Percentiles rank a stretch among this genome's conserved stretches.
These are phyloP conservation scores for Tricholoma hemisulphureum DNA, from an alignment of 768 basidiomycete genomes.

Conservation along the genomic window DNA sequence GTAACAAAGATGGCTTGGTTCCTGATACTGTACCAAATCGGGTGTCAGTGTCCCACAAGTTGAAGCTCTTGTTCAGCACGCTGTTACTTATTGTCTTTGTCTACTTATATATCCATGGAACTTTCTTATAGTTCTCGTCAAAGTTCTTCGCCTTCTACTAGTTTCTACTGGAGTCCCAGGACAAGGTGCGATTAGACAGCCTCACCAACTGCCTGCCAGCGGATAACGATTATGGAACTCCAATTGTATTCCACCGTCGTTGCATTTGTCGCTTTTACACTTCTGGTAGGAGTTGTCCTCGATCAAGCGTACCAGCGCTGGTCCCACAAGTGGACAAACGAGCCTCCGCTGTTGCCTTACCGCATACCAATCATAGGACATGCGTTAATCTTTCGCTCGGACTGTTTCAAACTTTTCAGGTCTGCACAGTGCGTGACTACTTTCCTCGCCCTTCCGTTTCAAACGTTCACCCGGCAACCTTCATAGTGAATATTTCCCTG, in stretches of 20 bases:
- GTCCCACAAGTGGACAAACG: not conserved
- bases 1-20: no score
- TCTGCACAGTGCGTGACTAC: not conserved
- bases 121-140: no score
- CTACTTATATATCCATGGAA: no score
- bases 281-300: not conserved
- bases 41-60: no score
- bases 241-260: not conserved
- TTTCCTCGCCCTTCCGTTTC: not conserved
- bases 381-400: not conserved
- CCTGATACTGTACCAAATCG: no score
- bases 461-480: not conserved
- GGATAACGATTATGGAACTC: not conserved
- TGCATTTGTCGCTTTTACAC: not conserved
- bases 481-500: not conserved
- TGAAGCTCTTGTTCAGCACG: no score
- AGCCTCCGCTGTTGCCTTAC: not conserved
- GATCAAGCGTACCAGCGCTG: not conserved
- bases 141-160: no score
- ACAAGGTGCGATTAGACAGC: no score
- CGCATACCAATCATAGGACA: not conserved
- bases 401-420: not conserved
- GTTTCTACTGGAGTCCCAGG: no score
- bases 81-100: no score
- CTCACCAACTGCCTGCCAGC: no score